Base-by-base conservation (phyloP, 2,329 filamentous ascomycete species). In the Apiospora pterosperma region DNA sequence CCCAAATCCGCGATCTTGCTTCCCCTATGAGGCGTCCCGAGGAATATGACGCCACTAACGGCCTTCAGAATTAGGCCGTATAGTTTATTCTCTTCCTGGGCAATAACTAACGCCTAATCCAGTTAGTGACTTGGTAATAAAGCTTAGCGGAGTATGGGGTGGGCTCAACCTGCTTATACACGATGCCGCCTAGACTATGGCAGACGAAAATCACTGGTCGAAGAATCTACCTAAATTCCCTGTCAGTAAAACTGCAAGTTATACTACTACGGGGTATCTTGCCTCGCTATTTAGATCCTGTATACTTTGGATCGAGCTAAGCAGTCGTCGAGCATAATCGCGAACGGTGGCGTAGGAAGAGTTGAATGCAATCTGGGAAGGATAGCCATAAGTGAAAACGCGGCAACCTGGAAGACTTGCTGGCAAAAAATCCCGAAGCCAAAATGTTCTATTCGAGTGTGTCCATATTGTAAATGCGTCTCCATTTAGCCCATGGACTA, bases 1-100 rank as follows among this genome's bases (percentile, higher is more conserved):
- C 58, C 72, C 8, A 70, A 62, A 52, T 63, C 67, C 39, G 71
- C 73, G 52, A 65, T 62, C 36, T 62, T 66, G 59, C 72, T 75
- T 19, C 75, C 74, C n/a, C 66, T 65, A 62, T 77, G 73, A 7
- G 74, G 75, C 19, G 75, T 76, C 23, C 71, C 75, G 31, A 77
- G 65, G 48, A 77, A 77, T 0, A 73, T 39, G 5, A 76, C 42
- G 16, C 71, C 71, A 31, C 63, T 64, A 6, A 68, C 59, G 4
- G 67, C 69, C 23, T 64, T 44, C 10, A 72, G 61, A 4, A 73
- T 36, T 25, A 34, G 23, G 12, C 64, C 64, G 44, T 65, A 65
- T 11, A 25, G 42, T 25, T 58, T 21, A 31, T 63, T 62, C 21
- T 71, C 65, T 60, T 69, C 66, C 28, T 71, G 68, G 19, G 71